Evolutionary conservation across 2,329 filamentous ascomycete genomes (phyloP).

Genomic region (Fusarium albosuccineum): DNA sequence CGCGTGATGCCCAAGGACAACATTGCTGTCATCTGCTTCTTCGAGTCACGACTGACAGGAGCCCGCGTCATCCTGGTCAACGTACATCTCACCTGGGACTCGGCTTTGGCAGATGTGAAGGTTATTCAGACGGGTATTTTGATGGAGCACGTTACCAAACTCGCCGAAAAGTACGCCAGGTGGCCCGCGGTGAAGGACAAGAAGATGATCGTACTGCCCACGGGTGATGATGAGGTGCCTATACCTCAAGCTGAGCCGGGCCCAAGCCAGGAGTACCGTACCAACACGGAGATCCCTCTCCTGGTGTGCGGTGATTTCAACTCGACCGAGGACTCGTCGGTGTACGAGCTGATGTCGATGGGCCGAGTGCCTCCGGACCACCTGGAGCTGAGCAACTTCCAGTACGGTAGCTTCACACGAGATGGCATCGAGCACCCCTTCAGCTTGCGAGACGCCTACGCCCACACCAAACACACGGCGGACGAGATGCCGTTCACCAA

Average conservation of each 20-base stretch:
- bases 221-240: constrained; percentile 60
- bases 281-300: constrained; percentile 88
- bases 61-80: constrained; percentile 93
- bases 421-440: constrained; percentile 96
- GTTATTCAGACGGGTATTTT: constrained; percentile 95
- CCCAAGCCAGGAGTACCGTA: constrained; percentile 88
- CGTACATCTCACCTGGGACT: constrained; percentile 96
- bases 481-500: constrained; percentile 95
- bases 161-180: constrained; percentile 86
- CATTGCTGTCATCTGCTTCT: constrained; percentile 90
- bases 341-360: constrained; percentile 89
- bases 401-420: constrained; percentile 93
- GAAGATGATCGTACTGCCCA: constrained; percentile 64
- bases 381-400: constrained; percentile 80
- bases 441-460: constrained; percentile 91
- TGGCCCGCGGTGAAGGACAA: constrained; percentile 88
- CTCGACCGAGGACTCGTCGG: constrained; percentile 86
- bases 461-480: constrained; percentile 82
- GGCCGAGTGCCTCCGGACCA: constrained; percentile 85
- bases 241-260: constrained; percentile 73
- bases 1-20: constrained; percentile 98
- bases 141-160: constrained; percentile 90
- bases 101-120: constrained; percentile 91
- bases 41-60: constrained; percentile 93
- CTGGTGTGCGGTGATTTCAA: constrained; percentile 97